Base-by-base conservation (phyloP, 345 rosid genomes). In the Boechera retrofracta region DNA sequence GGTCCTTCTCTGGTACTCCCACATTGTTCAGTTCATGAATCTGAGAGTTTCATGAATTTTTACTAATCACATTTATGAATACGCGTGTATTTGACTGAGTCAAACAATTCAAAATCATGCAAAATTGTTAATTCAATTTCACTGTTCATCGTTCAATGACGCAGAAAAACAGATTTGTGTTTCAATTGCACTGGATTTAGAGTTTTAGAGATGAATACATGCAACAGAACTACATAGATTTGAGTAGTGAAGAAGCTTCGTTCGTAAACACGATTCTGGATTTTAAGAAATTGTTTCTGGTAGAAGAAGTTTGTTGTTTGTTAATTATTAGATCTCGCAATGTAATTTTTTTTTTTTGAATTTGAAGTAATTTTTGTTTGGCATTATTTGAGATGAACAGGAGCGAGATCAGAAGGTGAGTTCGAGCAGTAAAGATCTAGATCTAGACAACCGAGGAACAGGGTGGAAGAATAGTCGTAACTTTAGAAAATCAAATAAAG, bases 381-480 rank as follows among this genome's bases (percentile, higher is more conserved):
- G 5, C 0, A 28, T 67, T 82, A 85, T 83, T 82, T 89, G 94
- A 89, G 83, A 32, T 91, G 83, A 74, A 72, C 83, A 75, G 69
- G 91, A 81, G 33, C 74, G 82, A 61, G 90, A 85, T 71, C 85
- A 80, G 33, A 82, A 80, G 15, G 96, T 86, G 62, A 79, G 67
- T 68, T 86, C 80, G 56, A 84, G 87, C 59, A 88, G 93, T 86
- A 89, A 85, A 83, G 88, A 89, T 85, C 82, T 72, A 82, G 92
- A 87, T 89, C 92, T 92, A 77, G 90, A 84, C 86, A 86, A 87
- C 86, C 80, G 71, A 71, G 67, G 58, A 47, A 78, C 85, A 51
- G 84, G 75, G 60, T 78, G 76, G 73, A 85, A 81, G 78, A 85
- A 83, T 81, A 80, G 79, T 81, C 87, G 88, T 6, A 85, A 76